A percentile compares a stretch with the other conserved stretches of the same genome.
Conservation (phyloP, 2,329 filamentous ascomycete genomes). For the Gaeumannomyces sp. region DNA sequence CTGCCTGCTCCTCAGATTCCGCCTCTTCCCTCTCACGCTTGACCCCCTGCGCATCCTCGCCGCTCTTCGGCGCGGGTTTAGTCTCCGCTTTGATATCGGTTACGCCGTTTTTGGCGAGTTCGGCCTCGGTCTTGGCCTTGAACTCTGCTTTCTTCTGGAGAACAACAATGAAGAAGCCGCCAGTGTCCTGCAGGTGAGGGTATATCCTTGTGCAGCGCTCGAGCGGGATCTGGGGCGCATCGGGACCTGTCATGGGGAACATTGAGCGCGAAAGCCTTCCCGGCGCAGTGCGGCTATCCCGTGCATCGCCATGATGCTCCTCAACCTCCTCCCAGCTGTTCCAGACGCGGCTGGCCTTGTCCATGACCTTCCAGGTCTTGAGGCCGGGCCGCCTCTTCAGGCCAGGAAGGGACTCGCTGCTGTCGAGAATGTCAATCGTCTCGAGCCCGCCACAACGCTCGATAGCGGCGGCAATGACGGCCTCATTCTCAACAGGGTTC, state of each 20-base stretch:
- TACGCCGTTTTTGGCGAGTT: constrained; percentile 25
- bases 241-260: constrained; percentile 45
- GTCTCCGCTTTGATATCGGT: constrained; percentile 8
- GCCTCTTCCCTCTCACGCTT: constrained; percentile 29
- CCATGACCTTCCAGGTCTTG: constrained; percentile 83
- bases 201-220: constrained; percentile 92
- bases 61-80: constrained; percentile 15
- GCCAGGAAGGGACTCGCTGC: constrained; percentile 67
- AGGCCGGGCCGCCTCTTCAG: constrained; percentile 74
- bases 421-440: constrained; percentile 82
- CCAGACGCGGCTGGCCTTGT: constrained; percentile 75
- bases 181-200: constrained; percentile 91
- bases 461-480: constrained; percentile 82
- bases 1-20: constrained; percentile 24
- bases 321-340: constrained; percentile 77
- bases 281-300: constrained; percentile 49
- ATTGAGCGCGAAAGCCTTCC: constrained; percentile 71
- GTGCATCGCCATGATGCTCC: constrained; percentile 54
- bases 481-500: constrained; percentile 97
- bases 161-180: constrained; percentile 95
- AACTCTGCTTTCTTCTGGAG: constrained; percentile 88
- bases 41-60: constrained; percentile 16
- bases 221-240: constrained; percentile 64
- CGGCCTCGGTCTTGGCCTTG: constrained; percentile 64
- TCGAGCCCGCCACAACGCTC: constrained; percentile 77